A percentile compares a stretch with the other conserved stretches of the same genome.
Evolutionary conservation across 2,329 filamentous ascomycete genomes (phyloP).

Genomic region (Ambrosiella xylebori): DNA sequence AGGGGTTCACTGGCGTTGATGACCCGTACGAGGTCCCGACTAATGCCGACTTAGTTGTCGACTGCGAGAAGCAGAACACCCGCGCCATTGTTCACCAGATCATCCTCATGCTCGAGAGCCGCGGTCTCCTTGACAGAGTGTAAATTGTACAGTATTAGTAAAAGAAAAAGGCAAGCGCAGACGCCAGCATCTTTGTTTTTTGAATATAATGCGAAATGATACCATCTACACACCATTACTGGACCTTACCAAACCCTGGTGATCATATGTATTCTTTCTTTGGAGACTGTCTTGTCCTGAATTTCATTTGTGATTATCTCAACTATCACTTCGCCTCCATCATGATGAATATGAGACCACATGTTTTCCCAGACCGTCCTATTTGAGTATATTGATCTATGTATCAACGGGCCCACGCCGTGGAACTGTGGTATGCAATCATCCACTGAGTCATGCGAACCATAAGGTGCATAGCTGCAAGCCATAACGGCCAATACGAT

Average conservation of each 20-base stretch:
- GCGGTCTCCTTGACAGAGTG: slow-evolving; percentile 65
- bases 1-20: slow-evolving; percentile 95
- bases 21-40: slow-evolving; percentile 81
- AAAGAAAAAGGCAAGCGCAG: slow-evolving; percentile 1
- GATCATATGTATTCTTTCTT: not conserved
- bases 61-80: slow-evolving; percentile 72
- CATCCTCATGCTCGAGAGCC: slow-evolving; percentile 74
- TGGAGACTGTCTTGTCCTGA: too few relatives aligned
- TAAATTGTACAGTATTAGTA: slow-evolving; percentile 18
- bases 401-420: too few relatives aligned
- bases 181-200: slow-evolving; percentile 4
- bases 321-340: too few relatives aligned
- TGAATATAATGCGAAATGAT: slow-evolving; percentile 11
- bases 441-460: too few relatives aligned
- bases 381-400: too few relatives aligned
- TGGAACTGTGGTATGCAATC: too few relatives aligned
- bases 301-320: too few relatives aligned
- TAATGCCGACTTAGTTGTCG: slow-evolving; percentile 71
- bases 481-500: too few relatives aligned
- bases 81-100: slow-evolving; percentile 95
- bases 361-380: too few relatives aligned
- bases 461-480: too few relatives aligned
- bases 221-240: not conserved
- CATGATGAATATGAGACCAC: too few relatives aligned
- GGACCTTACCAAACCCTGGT: not conserved